A percentile compares a stretch with the other conserved stretches of the same genome.
phyloP scores from a whole-genome alignment of 2,329 filamentous ascomycete genomes.

The Botrytis fragariae region DNA sequence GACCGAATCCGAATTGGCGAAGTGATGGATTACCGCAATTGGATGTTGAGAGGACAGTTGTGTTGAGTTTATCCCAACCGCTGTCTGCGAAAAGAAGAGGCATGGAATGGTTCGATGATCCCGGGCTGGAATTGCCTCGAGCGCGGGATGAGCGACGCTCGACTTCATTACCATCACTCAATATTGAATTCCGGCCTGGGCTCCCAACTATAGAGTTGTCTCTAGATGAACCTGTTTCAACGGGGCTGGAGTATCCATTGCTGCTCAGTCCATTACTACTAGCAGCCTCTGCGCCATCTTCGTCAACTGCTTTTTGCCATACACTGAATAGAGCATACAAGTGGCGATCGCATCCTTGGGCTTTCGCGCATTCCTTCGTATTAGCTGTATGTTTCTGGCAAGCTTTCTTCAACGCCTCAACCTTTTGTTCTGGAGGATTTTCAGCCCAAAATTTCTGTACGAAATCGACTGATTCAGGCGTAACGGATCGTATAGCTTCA shows the following conservation, averaged over 20 bases:
- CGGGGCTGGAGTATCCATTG: slow-evolving; percentile 60
- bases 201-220: slow-evolving; percentile 51
- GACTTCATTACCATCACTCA: slow-evolving; percentile 38
- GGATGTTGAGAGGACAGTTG: slow-evolving; percentile 90
- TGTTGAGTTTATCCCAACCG: slow-evolving; percentile 95
- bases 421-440: slow-evolving; percentile 75
- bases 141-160: slow-evolving; percentile 32
- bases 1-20: slow-evolving; percentile 94
- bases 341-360: slow-evolving; percentile 86
- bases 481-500: slow-evolving; percentile 86
- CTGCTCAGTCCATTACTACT: slow-evolving; percentile 47
- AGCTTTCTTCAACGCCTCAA: slow-evolving; percentile 79
- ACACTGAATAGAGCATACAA: slow-evolving; percentile 91
- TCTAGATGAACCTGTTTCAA: slow-evolving; percentile 49
- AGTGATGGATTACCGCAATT: slow-evolving; percentile 97
- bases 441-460: slow-evolving; percentile 95
- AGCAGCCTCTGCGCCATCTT: slow-evolving; percentile 55
- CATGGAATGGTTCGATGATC: slow-evolving; percentile 51
- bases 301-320: slow-evolving; percentile 87
- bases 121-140: slow-evolving; percentile 55
- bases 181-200: slow-evolving; percentile 50
- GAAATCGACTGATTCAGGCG: slow-evolving; percentile 79
- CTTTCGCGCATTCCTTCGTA: slow-evolving; percentile 85
- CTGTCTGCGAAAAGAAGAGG: slow-evolving; percentile 82
- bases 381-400: slow-evolving; percentile 77